Conservation (phyloP, 495 filamentous ascomycete species). For the Cudoniella acicularis region DNA sequence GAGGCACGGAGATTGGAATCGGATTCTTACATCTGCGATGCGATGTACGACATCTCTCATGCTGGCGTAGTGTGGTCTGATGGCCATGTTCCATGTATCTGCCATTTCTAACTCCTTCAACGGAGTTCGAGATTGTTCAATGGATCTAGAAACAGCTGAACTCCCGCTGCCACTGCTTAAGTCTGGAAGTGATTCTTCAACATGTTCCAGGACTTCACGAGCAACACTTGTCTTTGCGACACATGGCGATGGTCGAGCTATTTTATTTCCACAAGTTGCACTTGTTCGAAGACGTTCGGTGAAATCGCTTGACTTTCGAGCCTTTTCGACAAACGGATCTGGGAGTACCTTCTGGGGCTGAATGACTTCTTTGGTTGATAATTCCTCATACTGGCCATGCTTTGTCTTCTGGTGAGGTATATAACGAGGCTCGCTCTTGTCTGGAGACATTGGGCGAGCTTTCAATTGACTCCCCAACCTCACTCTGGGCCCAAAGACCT, state of each 20-base stretch:
- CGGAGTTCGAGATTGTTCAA: background rate
- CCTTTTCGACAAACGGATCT: conserved; percentile 17
- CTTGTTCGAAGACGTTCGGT: conserved; percentile 6
- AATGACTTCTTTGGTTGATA: conserved; percentile 10
- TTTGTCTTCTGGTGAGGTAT: conserved; percentile 15
- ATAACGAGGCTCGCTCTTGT: conserved; percentile 12
- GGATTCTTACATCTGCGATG: conserved; percentile 19
- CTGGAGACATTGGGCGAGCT: conserved; percentile 5
- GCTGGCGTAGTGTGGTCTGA: conserved; percentile 20
- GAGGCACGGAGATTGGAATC: background rate
- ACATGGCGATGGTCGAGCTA: background rate
- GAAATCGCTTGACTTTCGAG: conserved; percentile 7
- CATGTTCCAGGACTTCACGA: background rate
- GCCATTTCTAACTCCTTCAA: background rate
- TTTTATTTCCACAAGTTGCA: background rate
- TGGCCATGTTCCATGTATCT: conserved; percentile 18
- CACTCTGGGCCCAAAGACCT: conserved; percentile 16
- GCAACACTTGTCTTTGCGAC: background rate
- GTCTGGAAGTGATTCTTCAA: background rate
- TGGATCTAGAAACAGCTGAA: background rate
- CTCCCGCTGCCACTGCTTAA: conserved; percentile 11
- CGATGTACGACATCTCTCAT: conserved; percentile 10
- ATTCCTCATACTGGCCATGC: conserved; percentile 12
- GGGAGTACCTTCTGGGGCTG: background rate
- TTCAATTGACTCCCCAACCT: conserved; percentile 13